Conservation (phyloP, 176 grass and related monocot genomes). For the Rhipidocladum racemiflorum region DNA sequence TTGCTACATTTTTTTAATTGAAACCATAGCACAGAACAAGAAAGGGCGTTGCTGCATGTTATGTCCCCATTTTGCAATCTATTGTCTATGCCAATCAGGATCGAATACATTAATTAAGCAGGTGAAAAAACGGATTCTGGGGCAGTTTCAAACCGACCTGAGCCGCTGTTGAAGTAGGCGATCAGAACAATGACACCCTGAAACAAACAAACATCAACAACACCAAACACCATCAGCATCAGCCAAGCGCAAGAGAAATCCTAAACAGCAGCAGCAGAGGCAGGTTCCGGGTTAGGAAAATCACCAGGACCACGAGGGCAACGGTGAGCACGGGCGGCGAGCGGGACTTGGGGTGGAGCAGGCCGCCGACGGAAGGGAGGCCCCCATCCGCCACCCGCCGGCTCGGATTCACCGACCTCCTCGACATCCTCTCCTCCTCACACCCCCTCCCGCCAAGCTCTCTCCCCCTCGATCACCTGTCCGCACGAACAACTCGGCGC, state of each 20-base stretch:
- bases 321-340: constrained; percentile 72
- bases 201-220: neutral
- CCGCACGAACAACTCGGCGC: neutral
- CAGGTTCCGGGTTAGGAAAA: neutral
- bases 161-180: constrained; percentile 62
- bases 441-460: neutral
- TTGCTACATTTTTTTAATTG: neutral
- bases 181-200: constrained; percentile 78
- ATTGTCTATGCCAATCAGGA: neutral
- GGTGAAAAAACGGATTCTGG: neutral
- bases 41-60: neutral
- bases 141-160: constrained; percentile 47
- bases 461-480: constrained; percentile 24
- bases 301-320: constrained; percentile 69
- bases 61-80: neutral
- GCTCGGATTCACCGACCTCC: constrained; percentile 75
- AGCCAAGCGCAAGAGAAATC: neutral
- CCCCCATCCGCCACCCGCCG: constrained; percentile 58
- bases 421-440: constrained; percentile 48
- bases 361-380: constrained; percentile 50
- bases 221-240: neutral
- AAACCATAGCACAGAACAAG: constrained; percentile 2
- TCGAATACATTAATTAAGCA: neutral
- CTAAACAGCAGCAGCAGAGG: neutral
- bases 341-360: constrained; percentile 73